A percentile compares a stretch with the other conserved stretches of the same genome.
These are phyloP conservation scores for Colletotrichum sidae DNA, from an alignment of 2,329 filamentous ascomycete genomes.

Conservation along the genomic window DNA sequence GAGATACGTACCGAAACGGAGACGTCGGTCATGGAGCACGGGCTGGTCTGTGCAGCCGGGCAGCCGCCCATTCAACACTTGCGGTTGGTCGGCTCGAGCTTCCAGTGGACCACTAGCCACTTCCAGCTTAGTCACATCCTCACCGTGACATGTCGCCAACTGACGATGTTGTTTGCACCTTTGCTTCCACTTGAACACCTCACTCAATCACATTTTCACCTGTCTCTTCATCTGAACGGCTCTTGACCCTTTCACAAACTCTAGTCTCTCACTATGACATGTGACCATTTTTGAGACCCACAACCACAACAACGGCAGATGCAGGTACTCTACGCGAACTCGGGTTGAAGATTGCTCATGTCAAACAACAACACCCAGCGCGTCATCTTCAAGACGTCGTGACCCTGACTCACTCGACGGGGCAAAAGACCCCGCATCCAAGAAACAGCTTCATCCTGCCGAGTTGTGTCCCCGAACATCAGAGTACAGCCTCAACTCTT, in stretches of 20 bases:
- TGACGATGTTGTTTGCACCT: conserved; percentile 32
- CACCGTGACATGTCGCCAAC: conserved; percentile 1
- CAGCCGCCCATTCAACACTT: neutral
- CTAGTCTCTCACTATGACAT: neutral
- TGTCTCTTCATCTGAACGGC: neutral
- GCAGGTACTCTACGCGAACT: conserved; percentile 9
- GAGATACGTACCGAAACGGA: neutral
- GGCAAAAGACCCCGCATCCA: conserved; percentile 1
- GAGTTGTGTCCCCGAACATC: neutral
- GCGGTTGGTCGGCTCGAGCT: conserved; percentile 6
- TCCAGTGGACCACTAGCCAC: neutral
- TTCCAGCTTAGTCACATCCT: conserved; percentile 16
- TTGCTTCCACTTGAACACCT: neutral
- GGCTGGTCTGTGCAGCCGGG: neutral
- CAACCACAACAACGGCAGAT: conserved; percentile 22
- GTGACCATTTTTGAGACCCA: neutral
- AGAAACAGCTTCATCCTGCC: too few species aligned
- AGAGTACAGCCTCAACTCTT: conserved; percentile 9
- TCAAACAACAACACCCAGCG: conserved; percentile 26
- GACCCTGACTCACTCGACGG: conserved; percentile 18
- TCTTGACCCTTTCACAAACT: neutral
- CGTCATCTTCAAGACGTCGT: conserved; percentile 21
- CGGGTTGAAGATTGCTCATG: conserved; percentile 7
- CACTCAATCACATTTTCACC: neutral
- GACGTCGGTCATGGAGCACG: neutral